Evolutionary conservation across 1,284 basidiomycete species (phyloP), one percentile per base, ranked within the genome.

Genomic region (Tylopilus sp.): DNA sequence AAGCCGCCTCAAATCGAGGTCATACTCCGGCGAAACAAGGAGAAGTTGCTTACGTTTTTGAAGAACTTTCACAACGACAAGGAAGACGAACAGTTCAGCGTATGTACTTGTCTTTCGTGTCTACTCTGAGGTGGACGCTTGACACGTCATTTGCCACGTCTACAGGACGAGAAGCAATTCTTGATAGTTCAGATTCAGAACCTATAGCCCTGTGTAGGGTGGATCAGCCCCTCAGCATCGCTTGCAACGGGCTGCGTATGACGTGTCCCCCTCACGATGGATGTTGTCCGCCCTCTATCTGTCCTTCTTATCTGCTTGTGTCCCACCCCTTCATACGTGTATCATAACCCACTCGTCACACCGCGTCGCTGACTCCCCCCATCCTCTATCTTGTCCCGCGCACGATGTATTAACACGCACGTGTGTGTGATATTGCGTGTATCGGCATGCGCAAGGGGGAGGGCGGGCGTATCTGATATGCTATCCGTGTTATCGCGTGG

Each of bases 51-150:
- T 36, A 74, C 77, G 6, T 99, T 98, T 74, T 73, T 99, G 52
- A 85, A 85, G 67, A 83, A 83, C 53, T 99, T 99, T 77, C 95
- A 98, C 68, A 98, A 96, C 65, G 95, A 99, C 68, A 96, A 96
- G 70, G 94, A 98, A 91, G 92, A 96, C 66, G 93, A 96, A 64
- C 94, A 96, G 73, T 96, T 95, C 71, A 94, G 84, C 59, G 83
- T 83, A 60, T 59, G 81, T 69, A 31, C 21, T 3, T 15, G 15
- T 4, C 17, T 35, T 35, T 29, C 20, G 21, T n/a, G 6, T n/a
- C 28, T 31, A 3, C 26, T 42, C 30, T 17, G 4, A 28, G 38
- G 36, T 31, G 35, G 20, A 39, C 18, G 26, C 31, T 11, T 56
- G 39, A 54, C 40, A 17, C 17, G 21, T 15, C 30, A 24, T 24